phyloP scores from a whole-genome alignment of 768 basidiomycete species.

The Serendipita sp. region DNA sequence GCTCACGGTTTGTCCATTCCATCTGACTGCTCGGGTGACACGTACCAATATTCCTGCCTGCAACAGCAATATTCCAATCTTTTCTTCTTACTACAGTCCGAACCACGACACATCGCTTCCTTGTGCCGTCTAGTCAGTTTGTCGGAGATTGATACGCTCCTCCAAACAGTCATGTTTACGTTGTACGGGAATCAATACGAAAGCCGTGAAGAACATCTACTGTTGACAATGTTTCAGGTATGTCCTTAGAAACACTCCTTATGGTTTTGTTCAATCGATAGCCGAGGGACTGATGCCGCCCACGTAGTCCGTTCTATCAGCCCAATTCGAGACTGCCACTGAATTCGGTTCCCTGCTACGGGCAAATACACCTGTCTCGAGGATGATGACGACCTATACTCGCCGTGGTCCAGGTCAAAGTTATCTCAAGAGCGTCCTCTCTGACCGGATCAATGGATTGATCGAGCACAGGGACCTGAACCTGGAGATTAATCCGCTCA shows the following conservation, averaged over 20 bases:
- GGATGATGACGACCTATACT: constrained; percentile 99
- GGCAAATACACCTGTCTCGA: constrained; percentile 96
- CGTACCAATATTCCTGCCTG: neutral
- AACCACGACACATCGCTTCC: constrained; percentile 91
- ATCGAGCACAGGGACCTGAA: constrained; percentile 99
- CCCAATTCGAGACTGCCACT: constrained; percentile 97
- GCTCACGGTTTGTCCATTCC: constrained; percentile 23
- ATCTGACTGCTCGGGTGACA: neutral
- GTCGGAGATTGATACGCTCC: constrained; percentile 93
- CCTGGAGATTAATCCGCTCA: constrained; percentile 96
- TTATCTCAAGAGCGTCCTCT: constrained; percentile 92
- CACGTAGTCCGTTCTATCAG: constrained; percentile 74
- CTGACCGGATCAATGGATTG: constrained; percentile 94
- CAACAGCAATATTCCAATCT: constrained; percentile 85
- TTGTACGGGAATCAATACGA: constrained; percentile 99
- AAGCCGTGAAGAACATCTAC: constrained; percentile 91
- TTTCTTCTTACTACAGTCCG: constrained; percentile 95
- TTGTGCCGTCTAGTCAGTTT: constrained; percentile 92
- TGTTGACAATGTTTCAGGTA: constrained; percentile 89
- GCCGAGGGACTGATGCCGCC: constrained; percentile 15
- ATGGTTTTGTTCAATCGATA: neutral
- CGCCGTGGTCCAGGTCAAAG: constrained; percentile 96
- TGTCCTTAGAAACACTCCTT: constrained; percentile 9
- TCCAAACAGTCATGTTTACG: constrained; percentile 99
- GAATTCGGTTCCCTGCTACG: constrained; percentile 98